Percentiles rank a stretch among this genome's conserved stretches.
These are phyloP conservation scores for Metschnikowia lunata DNA, from an alignment of 805 yeast genomes.

Conservation along the genomic window DNA sequence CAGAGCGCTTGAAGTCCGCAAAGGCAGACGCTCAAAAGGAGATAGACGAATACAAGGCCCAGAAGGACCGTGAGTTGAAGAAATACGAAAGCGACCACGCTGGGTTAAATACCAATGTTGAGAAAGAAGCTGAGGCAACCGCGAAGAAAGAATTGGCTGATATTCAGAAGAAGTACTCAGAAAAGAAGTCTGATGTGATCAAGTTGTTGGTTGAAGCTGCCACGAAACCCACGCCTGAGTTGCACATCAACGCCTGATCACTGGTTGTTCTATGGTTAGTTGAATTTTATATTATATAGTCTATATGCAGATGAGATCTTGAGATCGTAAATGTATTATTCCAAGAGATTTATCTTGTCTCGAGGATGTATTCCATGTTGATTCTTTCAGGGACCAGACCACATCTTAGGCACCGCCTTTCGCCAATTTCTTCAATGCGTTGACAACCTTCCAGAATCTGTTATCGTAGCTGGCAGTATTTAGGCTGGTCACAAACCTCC, in stretches of 20 bases:
- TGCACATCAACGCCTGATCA: slow-evolving; percentile 67
- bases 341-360: no score
- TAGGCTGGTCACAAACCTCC: slow-evolving; percentile 80
- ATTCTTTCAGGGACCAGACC: background rate
- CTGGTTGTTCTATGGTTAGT: background rate
- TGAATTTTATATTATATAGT: background rate
- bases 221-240: slow-evolving; percentile 71
- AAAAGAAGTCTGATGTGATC: slow-evolving; percentile 64
- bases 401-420: slow-evolving; percentile 22
- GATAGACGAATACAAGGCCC: slow-evolving; percentile 76
- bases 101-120: slow-evolving; percentile 72
- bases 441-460: slow-evolving; percentile 60
- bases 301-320: background rate
- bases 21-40: slow-evolving; percentile 89
- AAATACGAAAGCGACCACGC: slow-evolving; percentile 67
- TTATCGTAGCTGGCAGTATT: slow-evolving; percentile 81
- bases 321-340: no score
- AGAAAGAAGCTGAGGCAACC: slow-evolving; percentile 69
- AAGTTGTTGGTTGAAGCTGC: slow-evolving; percentile 77
- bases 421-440: slow-evolving; percentile 36
- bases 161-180: slow-evolving; percentile 60
- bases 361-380: no score
- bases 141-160: slow-evolving; percentile 67
- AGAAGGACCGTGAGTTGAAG: slow-evolving; percentile 79
- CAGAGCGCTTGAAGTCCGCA: slow-evolving; percentile 87